Percentiles rank a stretch among this genome's conserved stretches.
These are phyloP conservation scores for Russula dissimulans DNA, from an alignment of 768 basidiomycete species.

Conservation along the genomic window DNA sequence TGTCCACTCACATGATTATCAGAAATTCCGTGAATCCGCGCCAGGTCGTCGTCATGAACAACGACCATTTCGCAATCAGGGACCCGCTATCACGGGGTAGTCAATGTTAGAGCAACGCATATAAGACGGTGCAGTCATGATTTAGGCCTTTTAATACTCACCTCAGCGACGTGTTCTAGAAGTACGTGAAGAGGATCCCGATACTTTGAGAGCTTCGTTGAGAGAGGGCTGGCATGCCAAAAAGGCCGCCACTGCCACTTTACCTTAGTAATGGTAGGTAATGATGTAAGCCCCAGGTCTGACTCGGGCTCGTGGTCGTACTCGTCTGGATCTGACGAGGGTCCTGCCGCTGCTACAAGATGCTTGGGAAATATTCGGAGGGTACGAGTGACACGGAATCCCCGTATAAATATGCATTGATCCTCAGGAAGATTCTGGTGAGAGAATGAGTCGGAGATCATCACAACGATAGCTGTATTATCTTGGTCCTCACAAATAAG, in stretches of 20 bases:
- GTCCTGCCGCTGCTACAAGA: neutral
- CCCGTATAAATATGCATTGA: neutral
- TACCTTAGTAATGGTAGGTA: too few species aligned
- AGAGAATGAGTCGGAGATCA: too few species aligned
- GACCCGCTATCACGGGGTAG: neutral
- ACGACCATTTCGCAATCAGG: neutral
- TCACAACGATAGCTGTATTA: too few species aligned
- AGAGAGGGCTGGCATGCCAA: too few species aligned
- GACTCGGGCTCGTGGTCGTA: too few species aligned
- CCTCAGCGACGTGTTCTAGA: neutral
- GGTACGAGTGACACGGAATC: neutral
- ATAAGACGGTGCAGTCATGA: too few species aligned
- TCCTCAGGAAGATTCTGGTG: neutral
- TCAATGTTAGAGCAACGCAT: neutral
- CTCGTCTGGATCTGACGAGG: too few species aligned
- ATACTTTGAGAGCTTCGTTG: too few species aligned
- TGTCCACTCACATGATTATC: neutral
- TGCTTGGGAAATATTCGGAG: too few species aligned
- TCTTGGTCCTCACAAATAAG: too few species aligned
- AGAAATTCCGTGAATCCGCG: neutral
- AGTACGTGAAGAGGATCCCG: neutral
- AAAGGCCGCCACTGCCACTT: too few species aligned
- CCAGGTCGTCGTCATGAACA: conserved; percentile 1
- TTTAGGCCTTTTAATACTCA: neutral
- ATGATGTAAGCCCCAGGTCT: too few species aligned